Evolutionary conservation across 2,329 filamentous ascomycete species (phyloP).

Genomic region (Alternaria panax): DNA sequence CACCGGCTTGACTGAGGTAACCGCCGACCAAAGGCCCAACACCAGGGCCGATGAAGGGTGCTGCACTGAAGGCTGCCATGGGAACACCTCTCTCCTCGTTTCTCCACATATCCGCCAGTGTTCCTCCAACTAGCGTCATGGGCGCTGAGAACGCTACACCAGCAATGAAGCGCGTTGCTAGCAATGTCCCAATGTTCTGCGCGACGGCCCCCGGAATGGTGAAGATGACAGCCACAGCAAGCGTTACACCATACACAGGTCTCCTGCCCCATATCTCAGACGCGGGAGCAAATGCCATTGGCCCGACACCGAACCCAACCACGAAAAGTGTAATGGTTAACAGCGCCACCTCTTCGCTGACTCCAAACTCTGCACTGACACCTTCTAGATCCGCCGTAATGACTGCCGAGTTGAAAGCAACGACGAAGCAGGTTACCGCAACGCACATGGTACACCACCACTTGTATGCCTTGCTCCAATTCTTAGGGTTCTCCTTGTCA

Average conservation of each 20-base stretch:
- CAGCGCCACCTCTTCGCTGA: conserved; percentile 76
- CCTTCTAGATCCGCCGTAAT: conserved; percentile 78
- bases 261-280: conserved; percentile 77
- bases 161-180: conserved; percentile 79
- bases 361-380: conserved; percentile 68
- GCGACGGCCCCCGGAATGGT: conserved; percentile 81
- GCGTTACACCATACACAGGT: conserved; percentile 73
- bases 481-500: conserved; percentile 83
- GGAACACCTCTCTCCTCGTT: conserved; percentile 85
- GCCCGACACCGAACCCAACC: conserved; percentile 80
- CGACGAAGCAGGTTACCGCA: conserved; percentile 61
- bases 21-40: conserved; percentile 71
- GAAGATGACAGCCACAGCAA: conserved; percentile 76
- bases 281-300: conserved; percentile 80
- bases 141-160: conserved; percentile 86
- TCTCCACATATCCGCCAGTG: conserved; percentile 82
- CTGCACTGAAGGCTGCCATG: conserved; percentile 85
- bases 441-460: conserved; percentile 86
- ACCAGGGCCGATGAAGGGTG: conserved; percentile 82
- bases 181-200: conserved; percentile 76
- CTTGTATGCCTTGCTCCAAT: conserved; percentile 79
- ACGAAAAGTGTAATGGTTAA: conserved; percentile 80
- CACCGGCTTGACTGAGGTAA: conserved; percentile 72
- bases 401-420: conserved; percentile 68
- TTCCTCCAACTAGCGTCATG: conserved; percentile 86